Base-by-base conservation (phyloP, 768 basidiomycete genomes). In the Paxillus ammoniavirescens region DNA sequence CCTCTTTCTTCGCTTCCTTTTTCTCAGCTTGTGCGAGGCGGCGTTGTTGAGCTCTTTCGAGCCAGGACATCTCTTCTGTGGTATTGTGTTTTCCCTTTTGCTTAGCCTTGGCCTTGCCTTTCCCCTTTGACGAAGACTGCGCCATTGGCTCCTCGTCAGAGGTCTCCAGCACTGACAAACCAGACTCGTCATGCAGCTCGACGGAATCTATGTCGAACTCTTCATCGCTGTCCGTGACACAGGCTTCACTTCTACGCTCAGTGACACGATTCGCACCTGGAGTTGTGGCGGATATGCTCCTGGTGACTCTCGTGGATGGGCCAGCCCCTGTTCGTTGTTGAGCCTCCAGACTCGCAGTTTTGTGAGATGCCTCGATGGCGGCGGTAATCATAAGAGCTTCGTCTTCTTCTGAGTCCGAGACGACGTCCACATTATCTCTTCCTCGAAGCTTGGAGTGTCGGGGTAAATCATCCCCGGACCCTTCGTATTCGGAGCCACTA, bases 401-500 rank as follows among this genome's bases (percentile, higher is more conserved):
- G 33, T 64, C 64, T 57, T 59, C 59, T 33, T 76, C 73, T 41
- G 74, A 74, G 23, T 75, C 74, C 17, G 69, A 48, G 2, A 59
- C 65, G 13, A 70, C 65, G 44, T 51, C 53, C 3, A 56, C 41
- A 21, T 21, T 3, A 1, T 42, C 17, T 7, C 15, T 42, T 42
- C 33, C 44, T 28, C n/a, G 35, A 10, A 12, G 33, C 35, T 33
- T 50, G 15, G 23, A 36, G 23, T 26, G 21, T 18, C 47, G 40
- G 41, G 42, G 35, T 17, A 17, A 55, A 42, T 35, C 40, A 26
- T 58, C 54, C 23, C 65, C 65, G 23, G 77, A 76, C 3, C 54
- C 72, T 40, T 79, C 72, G 57, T 85, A 88, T 52, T 86, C 86
- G 38, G 87, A 88, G 26, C 76, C 83, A 54, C 69, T 69, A 50